Base-by-base conservation (phyloP, 306 rosid species). In the Betula pendula region DNA sequence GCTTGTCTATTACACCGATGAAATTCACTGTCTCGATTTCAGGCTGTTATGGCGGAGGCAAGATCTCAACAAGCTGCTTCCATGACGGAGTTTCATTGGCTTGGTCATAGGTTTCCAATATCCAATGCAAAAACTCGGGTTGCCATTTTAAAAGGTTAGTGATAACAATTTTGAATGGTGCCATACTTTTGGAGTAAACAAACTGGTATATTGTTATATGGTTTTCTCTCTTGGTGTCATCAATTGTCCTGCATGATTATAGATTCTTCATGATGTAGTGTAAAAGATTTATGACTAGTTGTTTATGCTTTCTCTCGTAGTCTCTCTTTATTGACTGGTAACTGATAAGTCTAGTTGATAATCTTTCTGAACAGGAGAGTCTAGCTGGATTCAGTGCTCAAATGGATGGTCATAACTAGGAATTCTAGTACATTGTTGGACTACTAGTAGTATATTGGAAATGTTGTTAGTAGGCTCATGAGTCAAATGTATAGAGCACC, bases 41-140 rank as follows among this genome's bases (percentile, higher is more conserved):
- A 96, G 99, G 99, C 93, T 86, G 98, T 90, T 78, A 96, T 91
- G 98, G 90, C 97, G 14, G 99, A 96, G 89, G 96, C 97, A 76
- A 89, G 99, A 89, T 92, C 99, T 92, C 97, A 96, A 69, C 99
- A 96, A 86, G 99, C 98, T 82, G 99, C 97, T 68, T 92, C 99
- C 78, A 89, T 96, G 99, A 92, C 98, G 15, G 99, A 96, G 79
- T 92, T 96, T 74, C 80, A 84, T 69, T 96, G 99, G 99, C 97
- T 96, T 82, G 99, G 98, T 81, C 93, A 84, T 79, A 88, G 90
- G 80, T 96, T 91, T 89, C 99, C 99, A 68, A 74, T 88, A 71
- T 92, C 99, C 53, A 96, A 92, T 86, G 97, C 97, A 59, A 96
- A 96, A 89, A 92, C 98, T 65, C 86, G 99, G 84, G 98, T 96